Percentiles rank a stretch among this genome's conserved stretches.
Evolutionary conservation across 1,284 basidiomycete genomes (phyloP).

Genomic region (Tilletia walkeri): DNA sequence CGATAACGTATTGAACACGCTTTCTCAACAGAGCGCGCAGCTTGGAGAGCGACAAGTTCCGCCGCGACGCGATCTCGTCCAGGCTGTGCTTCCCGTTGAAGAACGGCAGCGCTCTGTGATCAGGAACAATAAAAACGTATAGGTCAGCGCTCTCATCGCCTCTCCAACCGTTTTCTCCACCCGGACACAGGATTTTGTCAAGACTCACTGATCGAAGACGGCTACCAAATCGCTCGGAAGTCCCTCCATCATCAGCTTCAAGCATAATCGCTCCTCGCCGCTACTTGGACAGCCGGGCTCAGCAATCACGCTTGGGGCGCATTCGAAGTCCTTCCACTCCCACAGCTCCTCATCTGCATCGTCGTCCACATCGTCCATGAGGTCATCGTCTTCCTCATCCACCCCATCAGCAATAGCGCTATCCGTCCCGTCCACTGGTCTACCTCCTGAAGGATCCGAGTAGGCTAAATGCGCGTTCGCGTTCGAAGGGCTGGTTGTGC

Average conservation of each 20-base stretch:
- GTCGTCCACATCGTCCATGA: conserved; percentile 34
- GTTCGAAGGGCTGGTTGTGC: background rate
- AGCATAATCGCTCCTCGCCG: conserved; percentile 71
- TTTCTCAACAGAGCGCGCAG: background rate
- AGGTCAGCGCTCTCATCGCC: background rate
- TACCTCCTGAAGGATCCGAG: too few species aligned
- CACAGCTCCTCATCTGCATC: conserved; percentile 60
- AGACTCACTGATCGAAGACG: background rate
- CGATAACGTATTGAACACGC: background rate
- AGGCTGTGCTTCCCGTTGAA: conserved; percentile 52
- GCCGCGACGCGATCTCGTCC: conserved; percentile 46
- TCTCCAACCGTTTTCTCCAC: too few species aligned
- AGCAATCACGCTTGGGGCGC: conserved; percentile 66
- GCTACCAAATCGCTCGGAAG: background rate
- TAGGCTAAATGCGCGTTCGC: too few species aligned
- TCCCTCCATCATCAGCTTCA: conserved; percentile 72
- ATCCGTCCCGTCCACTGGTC: conserved; percentile 15
- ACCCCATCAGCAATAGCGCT: conserved; percentile 43
- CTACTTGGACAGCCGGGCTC: conserved; percentile 77
- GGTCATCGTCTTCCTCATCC: conserved; percentile 32
- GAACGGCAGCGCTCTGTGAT: conserved; percentile 40
- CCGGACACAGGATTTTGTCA: background rate
- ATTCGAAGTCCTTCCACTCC: conserved; percentile 18
- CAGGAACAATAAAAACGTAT: conserved; percentile 7
- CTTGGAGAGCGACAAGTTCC: background rate